Evolutionary conservation across 768 basidiomycete genomes (phyloP), one percentile per base, ranked within the genome.

Genomic region (Pisolithus tinctorius): DNA sequence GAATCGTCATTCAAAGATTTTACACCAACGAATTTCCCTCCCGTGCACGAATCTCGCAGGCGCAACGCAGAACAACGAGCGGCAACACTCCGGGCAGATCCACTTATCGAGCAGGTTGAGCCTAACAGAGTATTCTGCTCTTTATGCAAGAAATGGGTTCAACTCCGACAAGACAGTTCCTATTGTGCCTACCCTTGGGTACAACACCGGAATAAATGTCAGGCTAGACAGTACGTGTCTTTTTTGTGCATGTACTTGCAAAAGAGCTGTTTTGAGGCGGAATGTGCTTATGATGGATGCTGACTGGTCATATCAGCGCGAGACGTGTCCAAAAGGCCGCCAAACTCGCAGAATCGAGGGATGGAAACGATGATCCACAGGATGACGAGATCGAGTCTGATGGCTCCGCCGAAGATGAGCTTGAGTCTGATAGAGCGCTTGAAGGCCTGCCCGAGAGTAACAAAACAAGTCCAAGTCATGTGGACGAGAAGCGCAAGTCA

Each of bases 131-230:
- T 89, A 0, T 87, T 88, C 57, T 91, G 88, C 61, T 72, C 74
- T 3, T 65, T 89, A 1, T 91, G 88, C 62, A 73, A 78, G 60
- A 88, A 89, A 66, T 90, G 88, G 88, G 86, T 90, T 1, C 88
- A 89, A 65, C 73, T 90, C 17, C 67, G 88, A 39, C 86, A 88
- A 63, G 87, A 90, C 58, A 82, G 80, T 53, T 79, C 80, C 9
- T 90, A 84, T 63, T 90, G 87, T 57, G 84, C 87, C 48, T 87
- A 88, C 62, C 87, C 88, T 37, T 90, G 87, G 88, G 63, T 82
- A 52, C 84, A 86, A 68, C 88, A 90, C 65, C 78, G 84, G 17
- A 78, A 74, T 25, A 90, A 88, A 65, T 89, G 88, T 70, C 63
- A 86, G 42, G 77, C 80, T n/a, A 68, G 85, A 60, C 75, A 81